Percentiles rank a stretch among this genome's conserved stretches.
These are phyloP conservation scores for Ustilago xerochloae DNA, from an alignment of 1,284 basidiomycete species.

Conservation along the genomic window DNA sequence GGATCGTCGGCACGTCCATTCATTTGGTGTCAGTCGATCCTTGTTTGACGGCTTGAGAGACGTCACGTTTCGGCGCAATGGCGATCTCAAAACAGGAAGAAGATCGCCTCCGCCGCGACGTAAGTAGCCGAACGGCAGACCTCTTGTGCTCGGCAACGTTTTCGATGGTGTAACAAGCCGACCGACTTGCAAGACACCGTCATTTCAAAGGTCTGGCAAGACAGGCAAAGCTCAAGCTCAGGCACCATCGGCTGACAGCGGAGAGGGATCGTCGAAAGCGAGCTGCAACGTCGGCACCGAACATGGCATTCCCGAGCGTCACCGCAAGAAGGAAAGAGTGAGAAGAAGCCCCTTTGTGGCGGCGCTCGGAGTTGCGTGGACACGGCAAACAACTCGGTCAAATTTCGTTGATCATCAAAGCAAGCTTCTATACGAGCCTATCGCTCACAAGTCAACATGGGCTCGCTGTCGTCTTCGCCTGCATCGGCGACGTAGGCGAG, in stretches of 20 bases:
- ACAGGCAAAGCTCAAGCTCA: neutral
- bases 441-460: too few species aligned
- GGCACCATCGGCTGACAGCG: neutral
- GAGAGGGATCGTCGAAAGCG: neutral
- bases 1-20: neutral
- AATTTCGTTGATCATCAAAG: neutral
- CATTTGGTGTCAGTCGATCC: neutral
- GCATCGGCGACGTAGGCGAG: too few species aligned
- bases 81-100: neutral
- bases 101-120: neutral
- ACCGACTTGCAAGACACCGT: neutral
- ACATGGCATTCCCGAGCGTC: neutral
- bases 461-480: too few species aligned
- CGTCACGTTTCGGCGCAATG: neutral
- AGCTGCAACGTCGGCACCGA: constrained; percentile 5
- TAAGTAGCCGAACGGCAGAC: constrained; percentile 1
- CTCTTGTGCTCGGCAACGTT: neutral
- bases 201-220: neutral
- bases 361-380: constrained; percentile 18
- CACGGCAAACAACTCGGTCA: constrained; percentile 1
- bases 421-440: too few species aligned
- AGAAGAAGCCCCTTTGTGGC: neutral
- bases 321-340: neutral
- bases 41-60: too few species aligned
- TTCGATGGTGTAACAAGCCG: constrained; percentile 1